phyloP scores from a whole-genome alignment of 116 monocot genomes.

The Dioscorea cayenensis region DNA sequence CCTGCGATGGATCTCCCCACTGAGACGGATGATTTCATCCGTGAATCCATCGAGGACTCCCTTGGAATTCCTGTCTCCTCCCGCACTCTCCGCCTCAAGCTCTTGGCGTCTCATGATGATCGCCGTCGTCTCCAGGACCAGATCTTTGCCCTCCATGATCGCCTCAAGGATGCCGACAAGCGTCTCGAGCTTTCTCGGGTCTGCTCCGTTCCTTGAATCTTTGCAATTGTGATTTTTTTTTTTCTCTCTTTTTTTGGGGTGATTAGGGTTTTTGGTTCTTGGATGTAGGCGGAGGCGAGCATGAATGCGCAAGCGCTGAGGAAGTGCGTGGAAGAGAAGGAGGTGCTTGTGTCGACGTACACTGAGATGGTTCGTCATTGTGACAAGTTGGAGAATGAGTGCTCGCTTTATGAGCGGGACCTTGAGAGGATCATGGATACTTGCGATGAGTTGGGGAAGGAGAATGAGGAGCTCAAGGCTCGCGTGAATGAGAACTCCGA shows the following conservation, averaged over 20 bases:
- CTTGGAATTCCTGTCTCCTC: slow-evolving; percentile 42
- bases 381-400: slow-evolving; percentile 41
- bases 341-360: slow-evolving; percentile 21
- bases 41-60: slow-evolving; percentile 42
- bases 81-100: slow-evolving; percentile 37
- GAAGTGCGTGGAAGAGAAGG: slow-evolving; percentile 49
- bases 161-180: slow-evolving; percentile 24
- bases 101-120: slow-evolving; percentile 38
- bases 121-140: slow-evolving; percentile 53
- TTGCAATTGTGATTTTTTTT: neutral
- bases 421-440: slow-evolving; percentile 36
- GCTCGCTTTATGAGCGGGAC: slow-evolving; percentile 37
- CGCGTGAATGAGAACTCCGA: slow-evolving; percentile 14
- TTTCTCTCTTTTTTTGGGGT: neutral
- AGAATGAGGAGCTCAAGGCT: slow-evolving; percentile 40
- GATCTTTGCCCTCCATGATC: slow-evolving; percentile 40
- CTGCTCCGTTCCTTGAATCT: neutral
- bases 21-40: slow-evolving; percentile 46
- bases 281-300: slow-evolving; percentile 37
- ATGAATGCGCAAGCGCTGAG: slow-evolving; percentile 51
- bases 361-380: slow-evolving; percentile 16
- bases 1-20: slow-evolving; percentile 28
- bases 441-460: slow-evolving; percentile 50
- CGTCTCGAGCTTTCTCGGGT: slow-evolving; percentile 33
- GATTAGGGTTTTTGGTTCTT: neutral